Evolutionary conservation across 148 eudicot genomes (phyloP), one percentile per base, ranked within the genome.

Genomic region (Talinum fruticosum): DNA sequence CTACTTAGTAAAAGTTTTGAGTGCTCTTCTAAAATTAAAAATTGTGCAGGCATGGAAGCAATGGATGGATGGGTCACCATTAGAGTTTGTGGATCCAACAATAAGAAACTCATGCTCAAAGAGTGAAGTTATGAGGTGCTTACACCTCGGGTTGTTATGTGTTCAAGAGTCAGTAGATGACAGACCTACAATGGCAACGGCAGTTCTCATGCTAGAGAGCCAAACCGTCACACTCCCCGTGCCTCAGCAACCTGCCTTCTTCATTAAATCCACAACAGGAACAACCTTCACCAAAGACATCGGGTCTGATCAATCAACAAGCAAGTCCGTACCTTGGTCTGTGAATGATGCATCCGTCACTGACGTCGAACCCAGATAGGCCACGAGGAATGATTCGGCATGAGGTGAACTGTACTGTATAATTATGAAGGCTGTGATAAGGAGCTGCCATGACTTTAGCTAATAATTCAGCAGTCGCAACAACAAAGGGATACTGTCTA

Each of bases 121-220:
- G 21, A 37, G 54, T 5, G 85, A 87, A 82, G 83, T 75, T 1
- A 32, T 54, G 62, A 74, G 76, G 64, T 85, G 85, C 77, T 69
- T 85, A 62, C 85, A 83, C 47, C 75, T 85, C 2, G 87, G 85
- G 1, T 72, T 85, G 34, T 34, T 83, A 75, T 85, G 85, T 16
- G 85, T 85, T 37, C 87, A 85, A 80, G 79, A 82, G 72, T 47
- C 66, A 1, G 18, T 75, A 1, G 77, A 82, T 19, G 80, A 83
- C 1, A 83, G 88, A 53, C 88, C 84, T 41, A 75, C 81, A 38
- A 85, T 83, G 86, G 80, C 72, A 10, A 68, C 51, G 1, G 76
- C 75, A 15, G 75, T 83, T 3, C 76, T 76, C 73, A 80, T 78
- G 82, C 68, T 85, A 34, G 80, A 83, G 57, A 71, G 54, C 19